Percentiles rank a stretch among this genome's conserved stretches.
Conservation (phyloP, 371 early-diverging fungal species). For the Coemansia sp. region DNA sequence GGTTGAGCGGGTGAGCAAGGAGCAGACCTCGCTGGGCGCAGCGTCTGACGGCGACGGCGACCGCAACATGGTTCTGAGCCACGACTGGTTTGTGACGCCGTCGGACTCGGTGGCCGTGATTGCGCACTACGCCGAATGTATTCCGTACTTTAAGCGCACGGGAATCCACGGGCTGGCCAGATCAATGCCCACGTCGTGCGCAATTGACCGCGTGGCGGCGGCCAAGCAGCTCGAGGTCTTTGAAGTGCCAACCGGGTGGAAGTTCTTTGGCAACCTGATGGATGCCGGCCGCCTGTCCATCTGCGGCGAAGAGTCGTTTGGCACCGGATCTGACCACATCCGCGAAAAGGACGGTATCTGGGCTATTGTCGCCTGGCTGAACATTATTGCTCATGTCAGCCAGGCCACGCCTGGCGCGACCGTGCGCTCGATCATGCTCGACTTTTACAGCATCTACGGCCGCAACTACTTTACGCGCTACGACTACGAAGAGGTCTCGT, state of each 20-base stretch:
- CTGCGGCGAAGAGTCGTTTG: conserved; percentile 98
- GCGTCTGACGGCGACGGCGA: conserved; percentile 94
- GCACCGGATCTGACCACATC: conserved; percentile 97
- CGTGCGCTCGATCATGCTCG: conserved; percentile 76
- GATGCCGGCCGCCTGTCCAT: conserved; percentile 93
- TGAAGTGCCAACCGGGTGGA: conserved; percentile 95
- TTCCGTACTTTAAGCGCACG: conserved; percentile 88
- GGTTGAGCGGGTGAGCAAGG: conserved; percentile 83
- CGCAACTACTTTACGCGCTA: conserved; percentile 97
- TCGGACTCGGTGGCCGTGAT: conserved; percentile 97
- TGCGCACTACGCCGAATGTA: conserved; percentile 81
- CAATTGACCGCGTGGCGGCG: conserved; percentile 88
- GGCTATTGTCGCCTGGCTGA: conserved; percentile 96
- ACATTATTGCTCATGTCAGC: conserved; percentile 79
- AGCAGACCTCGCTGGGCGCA: conserved; percentile 85
- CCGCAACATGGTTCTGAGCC: conserved; percentile 96
- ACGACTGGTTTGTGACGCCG: conserved; percentile 92
- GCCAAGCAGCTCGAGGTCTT: conserved; percentile 74
- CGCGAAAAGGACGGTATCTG: conserved; percentile 98
- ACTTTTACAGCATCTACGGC: conserved; percentile 83
- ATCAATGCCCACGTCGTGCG: conserved; percentile 94
- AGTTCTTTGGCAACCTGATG: conserved; percentile 99
- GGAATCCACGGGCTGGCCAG: conserved; percentile 91
- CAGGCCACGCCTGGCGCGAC: conserved; percentile 49
- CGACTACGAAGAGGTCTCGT: conserved; percentile 96